These are phyloP conservation scores for Pecoramyces ruminantium DNA, from an alignment of 192 early-diverging fungal species.

Conservation along the genomic window DNA sequence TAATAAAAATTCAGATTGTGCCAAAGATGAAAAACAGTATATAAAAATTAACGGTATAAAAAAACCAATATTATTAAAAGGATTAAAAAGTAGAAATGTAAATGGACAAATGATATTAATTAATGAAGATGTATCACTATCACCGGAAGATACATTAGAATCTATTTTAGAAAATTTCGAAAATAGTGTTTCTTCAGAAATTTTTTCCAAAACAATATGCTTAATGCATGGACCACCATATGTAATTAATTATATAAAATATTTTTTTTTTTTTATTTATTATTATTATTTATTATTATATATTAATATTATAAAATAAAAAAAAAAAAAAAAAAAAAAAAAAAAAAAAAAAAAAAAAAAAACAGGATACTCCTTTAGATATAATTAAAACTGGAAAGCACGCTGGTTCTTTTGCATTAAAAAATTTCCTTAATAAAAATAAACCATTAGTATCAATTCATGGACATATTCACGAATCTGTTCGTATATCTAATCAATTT, in stretches of 20 bases:
- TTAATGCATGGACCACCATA: neutral
- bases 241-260: neutral
- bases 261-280: too few relatives aligned
- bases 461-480: neutral
- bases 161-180: neutral
- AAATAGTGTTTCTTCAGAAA: neutral
- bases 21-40: neutral
- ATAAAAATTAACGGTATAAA: neutral
- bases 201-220: neutral
- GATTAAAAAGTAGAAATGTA: neutral
- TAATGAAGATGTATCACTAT: neutral
- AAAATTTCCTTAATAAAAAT: neutral
- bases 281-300: too few relatives aligned
- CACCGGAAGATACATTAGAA: neutral
- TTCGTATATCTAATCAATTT: neutral
- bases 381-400: neutral
- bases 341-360: too few relatives aligned
- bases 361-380: neutral
- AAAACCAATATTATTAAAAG: neutral
- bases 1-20: neutral
- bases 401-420: neutral
- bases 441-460: neutral
- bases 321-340: too few relatives aligned
- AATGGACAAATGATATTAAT: neutral
- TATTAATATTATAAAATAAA: neutral